Evolutionary conservation across 108 stramenopile genomes (phyloP).

Genomic region (Cylindrotheca fusiformis): DNA sequence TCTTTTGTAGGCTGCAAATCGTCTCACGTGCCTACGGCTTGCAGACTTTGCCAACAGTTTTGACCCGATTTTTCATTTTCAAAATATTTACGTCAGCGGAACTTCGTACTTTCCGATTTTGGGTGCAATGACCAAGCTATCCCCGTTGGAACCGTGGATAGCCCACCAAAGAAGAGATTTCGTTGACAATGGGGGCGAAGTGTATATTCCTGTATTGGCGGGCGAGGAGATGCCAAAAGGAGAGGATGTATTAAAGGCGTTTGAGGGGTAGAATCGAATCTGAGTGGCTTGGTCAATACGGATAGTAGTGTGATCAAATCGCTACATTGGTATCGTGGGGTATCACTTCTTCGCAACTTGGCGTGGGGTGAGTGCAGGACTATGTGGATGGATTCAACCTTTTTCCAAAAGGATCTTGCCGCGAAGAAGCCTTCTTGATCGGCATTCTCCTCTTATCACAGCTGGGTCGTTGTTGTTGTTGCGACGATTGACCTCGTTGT

Average conservation of each 20-base stretch:
- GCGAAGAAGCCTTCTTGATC: too few species aligned
- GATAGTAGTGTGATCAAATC: too few species aligned
- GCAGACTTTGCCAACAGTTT: constrained; percentile 72
- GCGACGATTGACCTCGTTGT: too few species aligned
- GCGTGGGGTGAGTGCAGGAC: too few species aligned
- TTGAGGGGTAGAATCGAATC: constrained; percentile 26
- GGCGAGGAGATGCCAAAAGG: constrained; percentile 61
- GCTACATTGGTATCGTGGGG: too few species aligned
- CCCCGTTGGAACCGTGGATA: constrained; percentile 62
- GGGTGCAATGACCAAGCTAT: constrained; percentile 63
- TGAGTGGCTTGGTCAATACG: too few species aligned
- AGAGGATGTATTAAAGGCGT: constrained; percentile 63
- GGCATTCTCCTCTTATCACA: too few species aligned
- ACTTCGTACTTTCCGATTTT: constrained; percentile 86
- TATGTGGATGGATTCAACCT: too few species aligned
- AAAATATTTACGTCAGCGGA: constrained; percentile 79
- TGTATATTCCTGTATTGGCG: constrained; percentile 69
- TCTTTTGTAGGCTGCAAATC: not conserved
- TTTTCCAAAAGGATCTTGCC: too few species aligned
- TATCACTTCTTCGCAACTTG: too few species aligned
- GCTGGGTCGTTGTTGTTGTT: too few species aligned
- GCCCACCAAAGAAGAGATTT: constrained; percentile 80
- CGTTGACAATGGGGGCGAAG: constrained; percentile 59
- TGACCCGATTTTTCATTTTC: constrained; percentile 73
- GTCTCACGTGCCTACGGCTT: not conserved